A percentile compares a stretch with the other conserved stretches of the same genome.
phyloP scores from a whole-genome alignment of 2,329 filamentous ascomycete species.

The Cyclaneusma minus region DNA sequence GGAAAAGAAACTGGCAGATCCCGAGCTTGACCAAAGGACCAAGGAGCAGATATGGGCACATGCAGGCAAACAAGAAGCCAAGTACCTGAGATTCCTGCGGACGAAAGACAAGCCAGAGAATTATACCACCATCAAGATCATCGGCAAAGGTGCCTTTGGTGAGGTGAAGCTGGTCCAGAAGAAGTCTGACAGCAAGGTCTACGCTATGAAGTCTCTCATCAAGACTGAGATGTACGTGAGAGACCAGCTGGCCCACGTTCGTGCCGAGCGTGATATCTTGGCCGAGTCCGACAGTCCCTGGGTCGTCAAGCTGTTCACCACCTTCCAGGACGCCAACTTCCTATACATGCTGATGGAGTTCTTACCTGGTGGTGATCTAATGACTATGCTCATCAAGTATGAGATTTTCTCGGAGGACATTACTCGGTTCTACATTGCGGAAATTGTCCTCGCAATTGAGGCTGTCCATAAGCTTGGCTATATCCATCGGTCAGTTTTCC shows the following conservation, averaged over 20 bases:
- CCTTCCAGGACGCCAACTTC: constrained; percentile 92
- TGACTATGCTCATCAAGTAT: constrained; percentile 99
- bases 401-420: constrained; percentile 99
- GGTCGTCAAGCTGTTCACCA: constrained; percentile 97
- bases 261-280: constrained; percentile 91
- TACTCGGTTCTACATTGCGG: constrained; percentile 96
- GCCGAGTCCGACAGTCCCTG: constrained; percentile 98
- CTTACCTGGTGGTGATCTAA: constrained; percentile 89
- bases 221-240: constrained; percentile 99
- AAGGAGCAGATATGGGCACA: constrained; percentile 77
- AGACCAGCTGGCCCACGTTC: constrained; percentile 92
- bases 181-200: constrained; percentile 91
- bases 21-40: constrained; percentile 55
- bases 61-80: constrained; percentile 75
- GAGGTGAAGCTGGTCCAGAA: constrained; percentile 96
- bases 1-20: constrained; percentile 69
- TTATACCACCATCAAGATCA: constrained; percentile 93
- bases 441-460: constrained; percentile 95
- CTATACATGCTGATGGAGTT: constrained; percentile 99
- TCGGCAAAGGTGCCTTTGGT: constrained; percentile 96
- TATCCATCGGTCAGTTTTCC: constrained; percentile 89
- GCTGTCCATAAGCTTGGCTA: constrained; percentile 96
- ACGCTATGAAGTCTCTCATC: constrained; percentile 94
- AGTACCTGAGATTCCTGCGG: constrained; percentile 84
- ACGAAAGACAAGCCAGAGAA: constrained; percentile 90